Base-by-base conservation (phyloP, 163 green algal genomes). In the Chloromonas sp. region DNA sequence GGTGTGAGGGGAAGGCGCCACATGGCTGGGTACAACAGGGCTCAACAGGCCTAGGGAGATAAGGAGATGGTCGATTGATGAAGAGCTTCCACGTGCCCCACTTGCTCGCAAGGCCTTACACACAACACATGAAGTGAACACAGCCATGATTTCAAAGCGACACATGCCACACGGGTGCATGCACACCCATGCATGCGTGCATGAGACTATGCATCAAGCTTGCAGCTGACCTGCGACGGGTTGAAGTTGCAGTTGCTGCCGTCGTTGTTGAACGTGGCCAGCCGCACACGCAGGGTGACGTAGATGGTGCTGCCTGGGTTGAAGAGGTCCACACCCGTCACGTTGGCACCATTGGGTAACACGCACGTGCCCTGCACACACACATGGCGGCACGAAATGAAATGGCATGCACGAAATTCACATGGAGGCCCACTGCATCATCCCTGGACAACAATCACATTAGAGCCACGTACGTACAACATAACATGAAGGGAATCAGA, bases 311-410 rank as follows among this genome's bases (percentile, higher is more conserved):
- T 79, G 70, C 61, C 82, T 0, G 60, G 15, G 2, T 0, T 3
- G n/a, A 87, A 87, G 0, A 90, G 82, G 82, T 90, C 83, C 11
- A 85, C 8, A 11, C 78, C 70, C 2, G 74, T 60, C 58, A 62
- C 36, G 60, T n/a, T 81, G 13, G 1, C 2, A 2, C 77, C 77
- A 11, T 60, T 61, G 13, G 77, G 15, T 58, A 81, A 58, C 77
- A 81, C 77, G 13, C 77, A 81, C 77, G 77, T 81, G 36, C 77
- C 77, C 77, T 84, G 59, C 3, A 3, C 57, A 83, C 2, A 62
- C 57, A 60, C 2, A 14, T 14, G 14, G 79, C 57, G 79, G 79
- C 57, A 61, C 5, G 79, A 15, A 70, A 66, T 14, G 79, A 5
- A 60, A 66, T 5, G 14, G 79, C 79, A 70, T 61, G 79, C 5